These are phyloP conservation scores for Barnettozyma sp. DNA, from an alignment of 805 yeast genomes.

Conservation along the genomic window DNA sequence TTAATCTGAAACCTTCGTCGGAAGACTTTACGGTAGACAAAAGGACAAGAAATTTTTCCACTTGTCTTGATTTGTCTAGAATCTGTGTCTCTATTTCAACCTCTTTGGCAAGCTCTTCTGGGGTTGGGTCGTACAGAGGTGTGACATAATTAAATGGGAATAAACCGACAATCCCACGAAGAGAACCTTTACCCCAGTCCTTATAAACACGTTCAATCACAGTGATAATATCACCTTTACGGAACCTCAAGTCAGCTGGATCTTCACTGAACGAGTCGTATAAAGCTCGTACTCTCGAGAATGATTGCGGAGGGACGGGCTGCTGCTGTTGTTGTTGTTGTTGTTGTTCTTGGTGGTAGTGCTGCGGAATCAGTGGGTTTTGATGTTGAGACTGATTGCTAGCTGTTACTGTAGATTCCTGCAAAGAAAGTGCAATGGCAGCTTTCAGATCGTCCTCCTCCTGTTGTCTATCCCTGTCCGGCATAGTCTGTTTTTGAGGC, in stretches of 20 bases:
- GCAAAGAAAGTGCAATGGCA: constrained; percentile 66
- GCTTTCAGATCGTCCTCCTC: constrained; percentile 80
- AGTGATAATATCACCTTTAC: constrained; percentile 79
- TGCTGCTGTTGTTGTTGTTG: constrained; percentile 10
- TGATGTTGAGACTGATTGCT: too few relatives aligned
- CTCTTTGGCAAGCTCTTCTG: constrained; percentile 50
- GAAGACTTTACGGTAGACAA: constrained; percentile 32
- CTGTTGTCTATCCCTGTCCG: constrained; percentile 36
- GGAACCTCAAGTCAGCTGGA: constrained; percentile 81
- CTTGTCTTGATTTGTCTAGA: constrained; percentile 46
- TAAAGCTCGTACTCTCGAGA: constrained; percentile 72
- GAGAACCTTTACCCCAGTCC: constrained; percentile 94
- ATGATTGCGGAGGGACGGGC: constrained; percentile 15
- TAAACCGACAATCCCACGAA: constrained; percentile 75
- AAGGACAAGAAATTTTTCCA: constrained; percentile 63
- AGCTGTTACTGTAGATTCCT: constrained; percentile 19
- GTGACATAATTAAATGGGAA: constrained; percentile 91
- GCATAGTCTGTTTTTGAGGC: constrained; percentile 49
- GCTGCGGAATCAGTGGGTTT: too few relatives aligned
- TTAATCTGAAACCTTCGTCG: constrained; percentile 29
- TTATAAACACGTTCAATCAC: constrained; percentile 82
- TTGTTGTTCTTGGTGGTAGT: too few relatives aligned
- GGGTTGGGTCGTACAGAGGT: constrained; percentile 60
- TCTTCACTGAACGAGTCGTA: constrained; percentile 76
- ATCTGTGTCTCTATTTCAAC: constrained; percentile 44